Conservation (phyloP, 1,139 yeast species). For the Candida sp. region DNA sequence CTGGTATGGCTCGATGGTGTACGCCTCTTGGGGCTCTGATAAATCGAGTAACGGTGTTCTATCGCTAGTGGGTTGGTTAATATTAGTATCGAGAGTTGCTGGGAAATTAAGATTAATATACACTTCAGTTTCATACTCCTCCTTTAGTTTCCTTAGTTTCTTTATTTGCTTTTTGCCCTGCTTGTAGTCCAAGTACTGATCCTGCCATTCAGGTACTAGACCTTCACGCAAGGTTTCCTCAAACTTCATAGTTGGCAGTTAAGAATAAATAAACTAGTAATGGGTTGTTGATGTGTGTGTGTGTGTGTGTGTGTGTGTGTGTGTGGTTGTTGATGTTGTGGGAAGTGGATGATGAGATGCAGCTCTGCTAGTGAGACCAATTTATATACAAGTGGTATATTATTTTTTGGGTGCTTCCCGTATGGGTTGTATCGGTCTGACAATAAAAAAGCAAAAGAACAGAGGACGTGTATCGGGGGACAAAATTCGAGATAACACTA, state of each 20-base stretch:
- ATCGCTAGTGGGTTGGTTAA: constrained; percentile 19
- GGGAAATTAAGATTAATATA: neutral
- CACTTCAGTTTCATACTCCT: constrained; percentile 13
- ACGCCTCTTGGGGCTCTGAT: constrained; percentile 6
- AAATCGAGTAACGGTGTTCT: constrained; percentile 32
- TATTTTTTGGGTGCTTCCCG: too few relatives aligned
- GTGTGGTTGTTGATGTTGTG: too few relatives aligned
- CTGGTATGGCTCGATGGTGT: constrained; percentile 6
- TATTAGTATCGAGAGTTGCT: neutral
- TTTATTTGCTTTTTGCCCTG: constrained; percentile 47
- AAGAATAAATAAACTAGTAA: neutral
- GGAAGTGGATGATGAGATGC: too few relatives aligned
- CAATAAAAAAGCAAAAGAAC: too few relatives aligned
- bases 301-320: too few relatives aligned
- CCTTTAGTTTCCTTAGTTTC: constrained; percentile 11
- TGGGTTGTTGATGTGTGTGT: too few relatives aligned
- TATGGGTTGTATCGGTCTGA: too few relatives aligned
- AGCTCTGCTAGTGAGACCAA: too few relatives aligned
- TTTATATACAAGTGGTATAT: too few relatives aligned
- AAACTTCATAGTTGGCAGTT: constrained; percentile 55
- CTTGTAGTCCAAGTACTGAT: constrained; percentile 80
- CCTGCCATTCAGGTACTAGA: constrained; percentile 86
- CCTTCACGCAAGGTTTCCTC: constrained; percentile 63
- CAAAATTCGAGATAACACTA: too few relatives aligned
- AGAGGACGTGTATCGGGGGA: too few relatives aligned